phyloP scores from a whole-genome alignment of 2,329 filamentous ascomycete species.

The Cercospora nicotianae region DNA sequence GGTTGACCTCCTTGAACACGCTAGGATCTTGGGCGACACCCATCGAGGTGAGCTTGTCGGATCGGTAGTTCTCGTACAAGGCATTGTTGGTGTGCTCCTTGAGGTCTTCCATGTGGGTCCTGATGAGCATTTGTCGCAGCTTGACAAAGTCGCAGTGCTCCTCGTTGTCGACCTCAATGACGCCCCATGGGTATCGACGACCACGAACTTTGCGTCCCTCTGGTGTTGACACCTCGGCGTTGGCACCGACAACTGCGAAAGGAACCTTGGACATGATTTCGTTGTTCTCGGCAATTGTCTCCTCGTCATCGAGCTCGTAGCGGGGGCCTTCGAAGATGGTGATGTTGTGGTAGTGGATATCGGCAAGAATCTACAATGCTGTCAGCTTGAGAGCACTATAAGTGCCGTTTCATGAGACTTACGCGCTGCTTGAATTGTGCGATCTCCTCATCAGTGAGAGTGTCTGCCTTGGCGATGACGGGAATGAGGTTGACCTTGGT shows the following conservation, averaged over 20 bases:
- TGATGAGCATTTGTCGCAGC: conserved; percentile 98
- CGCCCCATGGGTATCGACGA: conserved; percentile 95
- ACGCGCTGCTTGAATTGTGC: conserved; percentile 92
- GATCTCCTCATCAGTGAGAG: conserved; percentile 95
- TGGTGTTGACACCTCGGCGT: conserved; percentile 84
- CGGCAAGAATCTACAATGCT: conserved; percentile 77
- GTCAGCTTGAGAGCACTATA: conserved; percentile 24
- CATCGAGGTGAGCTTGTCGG: conserved; percentile 98
- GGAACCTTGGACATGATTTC: conserved; percentile 99
- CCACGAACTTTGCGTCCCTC: conserved; percentile 96
- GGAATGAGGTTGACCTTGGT: conserved; percentile 99
- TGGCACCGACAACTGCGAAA: conserved; percentile 96
- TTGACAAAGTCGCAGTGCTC: conserved; percentile 99
- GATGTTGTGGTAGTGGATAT: conserved; percentile 95
- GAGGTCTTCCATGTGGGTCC: conserved; percentile 99
- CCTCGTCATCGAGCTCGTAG: conserved; percentile 98
- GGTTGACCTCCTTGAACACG: conserved; percentile 99
- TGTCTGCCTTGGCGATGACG: conserved; percentile 98
- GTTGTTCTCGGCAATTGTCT: conserved; percentile 99
- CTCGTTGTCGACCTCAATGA: conserved; percentile 99
- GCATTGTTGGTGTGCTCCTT: conserved; percentile 99
- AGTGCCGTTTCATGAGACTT: conserved; percentile 47
- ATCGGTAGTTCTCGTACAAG: conserved; percentile 99
- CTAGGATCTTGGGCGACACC: conserved; percentile 97
- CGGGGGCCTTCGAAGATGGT: conserved; percentile 98